Evolutionary conservation across 768 basidiomycete genomes (phyloP).

Genomic region (Kwoniella bestiolae): DNA sequence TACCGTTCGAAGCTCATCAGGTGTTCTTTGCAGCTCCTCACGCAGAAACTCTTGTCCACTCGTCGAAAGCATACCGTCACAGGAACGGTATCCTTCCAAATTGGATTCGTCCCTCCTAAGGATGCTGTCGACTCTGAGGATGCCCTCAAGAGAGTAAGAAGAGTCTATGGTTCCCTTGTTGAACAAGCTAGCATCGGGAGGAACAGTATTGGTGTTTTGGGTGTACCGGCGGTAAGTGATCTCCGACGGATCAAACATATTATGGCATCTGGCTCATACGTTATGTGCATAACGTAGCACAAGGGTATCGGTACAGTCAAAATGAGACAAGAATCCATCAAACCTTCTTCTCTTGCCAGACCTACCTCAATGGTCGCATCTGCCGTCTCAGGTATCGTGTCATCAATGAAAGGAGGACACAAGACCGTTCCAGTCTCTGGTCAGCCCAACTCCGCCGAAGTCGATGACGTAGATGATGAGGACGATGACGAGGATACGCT

Average conservation of each 20-base stretch:
- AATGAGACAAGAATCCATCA: slow-evolving; percentile 29
- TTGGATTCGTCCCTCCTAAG: slow-evolving; percentile 63
- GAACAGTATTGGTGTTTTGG: slow-evolving; percentile 40
- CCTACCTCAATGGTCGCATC: slow-evolving; percentile 14
- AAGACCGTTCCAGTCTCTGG: slow-evolving; percentile 62
- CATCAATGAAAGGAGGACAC: slow-evolving; percentile 26
- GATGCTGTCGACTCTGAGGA: slow-evolving; percentile 45
- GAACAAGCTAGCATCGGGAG: slow-evolving; percentile 28
- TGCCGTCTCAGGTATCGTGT: slow-evolving; percentile 27
- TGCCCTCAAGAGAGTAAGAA: slow-evolving; percentile 61
- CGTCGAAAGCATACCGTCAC: slow-evolving; percentile 63
- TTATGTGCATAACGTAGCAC: slow-evolving; percentile 33
- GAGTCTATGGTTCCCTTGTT: slow-evolving; percentile 45
- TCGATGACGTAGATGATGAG: slow-evolving; percentile 58
- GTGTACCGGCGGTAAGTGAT: slow-evolving; percentile 53
- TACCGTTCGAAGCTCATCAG: too few relatives aligned
- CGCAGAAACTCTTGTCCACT: slow-evolving; percentile 61
- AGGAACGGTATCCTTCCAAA: slow-evolving; percentile 67
- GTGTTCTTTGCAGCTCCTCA: slow-evolving; percentile 61
- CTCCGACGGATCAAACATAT: not conserved
- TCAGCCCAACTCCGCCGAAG: not conserved
- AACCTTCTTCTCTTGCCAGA: slow-evolving; percentile 13
- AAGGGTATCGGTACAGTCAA: slow-evolving; percentile 57
- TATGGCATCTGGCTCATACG: not conserved
- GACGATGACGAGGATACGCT: slow-evolving; percentile 59